phyloP scores from a whole-genome alignment of 805 yeast species.

The Spathaspora sp. region DNA sequence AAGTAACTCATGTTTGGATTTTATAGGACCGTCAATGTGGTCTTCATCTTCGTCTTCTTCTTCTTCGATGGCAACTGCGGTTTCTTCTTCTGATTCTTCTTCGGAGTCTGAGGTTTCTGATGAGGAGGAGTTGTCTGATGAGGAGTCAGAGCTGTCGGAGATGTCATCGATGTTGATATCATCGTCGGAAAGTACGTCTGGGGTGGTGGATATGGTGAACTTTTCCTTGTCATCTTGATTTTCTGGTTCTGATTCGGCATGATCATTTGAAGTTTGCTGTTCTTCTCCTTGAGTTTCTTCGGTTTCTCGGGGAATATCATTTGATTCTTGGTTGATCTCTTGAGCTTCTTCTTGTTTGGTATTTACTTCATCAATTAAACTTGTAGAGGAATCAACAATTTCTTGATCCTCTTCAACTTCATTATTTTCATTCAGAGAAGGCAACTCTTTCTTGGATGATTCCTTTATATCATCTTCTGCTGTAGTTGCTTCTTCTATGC shows the following conservation, averaged over 20 bases:
- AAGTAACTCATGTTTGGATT: slow-evolving; percentile 70
- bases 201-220: neutral
- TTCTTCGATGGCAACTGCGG: slow-evolving; percentile 64
- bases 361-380: neutral
- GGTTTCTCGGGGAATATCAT: neutral
- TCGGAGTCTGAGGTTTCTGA: slow-evolving; percentile 15
- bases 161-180: slow-evolving; percentile 19
- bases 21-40: slow-evolving; percentile 56
- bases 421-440: neutral
- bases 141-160: slow-evolving; percentile 7
- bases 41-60: slow-evolving; percentile 46
- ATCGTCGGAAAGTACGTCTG: slow-evolving; percentile 21
- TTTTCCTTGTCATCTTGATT: neutral
- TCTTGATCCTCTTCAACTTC: neutral
- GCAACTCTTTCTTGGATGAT: neutral
- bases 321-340: neutral
- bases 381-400: neutral
- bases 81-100: slow-evolving; percentile 4
- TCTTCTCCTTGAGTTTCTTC: neutral
- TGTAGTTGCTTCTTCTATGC: neutral
- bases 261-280: neutral
- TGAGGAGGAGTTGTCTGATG: slow-evolving; percentile 7
- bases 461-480: neutral
- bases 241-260: neutral
- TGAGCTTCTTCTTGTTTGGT: neutral